These are phyloP conservation scores for Lanmaoa pseudosensibilis DNA, from an alignment of 768 basidiomycete species.

Conservation along the genomic window DNA sequence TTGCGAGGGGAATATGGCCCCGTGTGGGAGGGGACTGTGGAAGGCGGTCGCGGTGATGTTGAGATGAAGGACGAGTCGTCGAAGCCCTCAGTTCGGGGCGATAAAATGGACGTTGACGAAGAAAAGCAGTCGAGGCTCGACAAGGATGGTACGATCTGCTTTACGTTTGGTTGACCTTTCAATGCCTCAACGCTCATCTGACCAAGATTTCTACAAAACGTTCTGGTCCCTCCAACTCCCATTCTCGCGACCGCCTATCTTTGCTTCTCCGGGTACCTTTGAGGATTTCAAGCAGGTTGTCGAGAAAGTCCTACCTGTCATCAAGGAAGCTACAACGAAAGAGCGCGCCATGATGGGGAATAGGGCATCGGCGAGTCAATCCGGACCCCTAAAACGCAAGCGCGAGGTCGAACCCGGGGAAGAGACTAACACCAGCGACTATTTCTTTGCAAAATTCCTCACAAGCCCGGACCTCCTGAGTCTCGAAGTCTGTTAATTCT, in stretches of 20 bases:
- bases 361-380: constrained; percentile 43
- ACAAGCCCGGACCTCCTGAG: constrained; percentile 85
- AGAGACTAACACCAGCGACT: constrained; percentile 55
- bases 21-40: constrained; percentile 67
- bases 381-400: constrained; percentile 57
- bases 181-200: constrained; percentile 3
- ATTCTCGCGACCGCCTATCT: constrained; percentile 78
- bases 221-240: constrained; percentile 89
- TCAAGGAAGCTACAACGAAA: constrained; percentile 84
- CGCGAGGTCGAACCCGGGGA: constrained; percentile 61
- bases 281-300: constrained; percentile 68
- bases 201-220: constrained; percentile 73
- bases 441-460: constrained; percentile 93
- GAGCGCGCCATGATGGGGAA: constrained; percentile 88
- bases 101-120: constrained; percentile 67
- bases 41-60: constrained; percentile 36
- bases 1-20: constrained; percentile 85
- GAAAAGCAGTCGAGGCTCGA: constrained; percentile 45
- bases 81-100: constrained; percentile 36
- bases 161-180: neutral
- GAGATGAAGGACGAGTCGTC: constrained; percentile 32
- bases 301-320: constrained; percentile 69
- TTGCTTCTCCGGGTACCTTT: constrained; percentile 57
- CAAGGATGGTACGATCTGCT: constrained; percentile 56
- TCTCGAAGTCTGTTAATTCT: constrained; percentile 65